phyloP scores from a whole-genome alignment of 192 early-diverging fungal genomes.

The Coemansia sp. region DNA sequence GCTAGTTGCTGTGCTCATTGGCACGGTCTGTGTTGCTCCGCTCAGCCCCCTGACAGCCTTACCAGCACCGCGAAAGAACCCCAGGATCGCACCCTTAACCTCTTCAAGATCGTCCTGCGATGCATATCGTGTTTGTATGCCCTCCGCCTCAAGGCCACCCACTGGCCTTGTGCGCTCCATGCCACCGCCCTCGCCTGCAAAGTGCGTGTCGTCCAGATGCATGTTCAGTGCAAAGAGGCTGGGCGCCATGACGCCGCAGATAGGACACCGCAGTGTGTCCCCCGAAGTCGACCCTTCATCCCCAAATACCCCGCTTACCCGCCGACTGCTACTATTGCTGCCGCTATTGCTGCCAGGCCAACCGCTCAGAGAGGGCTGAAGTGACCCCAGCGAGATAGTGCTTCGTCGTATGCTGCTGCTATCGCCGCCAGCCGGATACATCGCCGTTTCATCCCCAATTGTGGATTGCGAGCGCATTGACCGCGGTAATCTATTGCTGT shows the following conservation, averaged over 20 bases:
- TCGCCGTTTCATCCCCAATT: neutral
- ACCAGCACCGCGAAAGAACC: conserved; percentile 44
- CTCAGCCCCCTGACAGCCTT: conserved; percentile 33
- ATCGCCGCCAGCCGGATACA: neutral
- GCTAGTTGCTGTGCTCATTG: conserved; percentile 1
- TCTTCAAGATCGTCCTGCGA: conserved; percentile 41
- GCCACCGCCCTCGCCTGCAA: conserved; percentile 13
- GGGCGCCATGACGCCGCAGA: conserved; percentile 52
- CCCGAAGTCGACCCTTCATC: neutral
- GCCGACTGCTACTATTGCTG: conserved; percentile 10
- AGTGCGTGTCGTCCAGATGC: conserved; percentile 51
- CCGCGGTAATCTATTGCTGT: neutral
- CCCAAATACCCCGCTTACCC: neutral
- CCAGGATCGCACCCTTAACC: conserved; percentile 35
- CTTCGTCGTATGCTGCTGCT: conserved; percentile 13
- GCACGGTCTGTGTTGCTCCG: neutral
- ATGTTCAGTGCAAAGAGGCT: conserved; percentile 44
- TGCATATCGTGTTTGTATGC: conserved; percentile 13
- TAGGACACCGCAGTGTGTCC: conserved; percentile 34
- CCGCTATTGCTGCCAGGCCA: neutral
- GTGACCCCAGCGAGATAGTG: conserved; percentile 28
- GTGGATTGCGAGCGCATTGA: conserved; percentile 17
- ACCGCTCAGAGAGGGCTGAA: neutral
- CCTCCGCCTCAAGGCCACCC: neutral
- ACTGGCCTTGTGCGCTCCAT: neutral